Evolutionary conservation across 495 filamentous ascomycete species (phyloP), one percentile per base, ranked within the genome.

Genomic region (Jackrogersella multiformis): DNA sequence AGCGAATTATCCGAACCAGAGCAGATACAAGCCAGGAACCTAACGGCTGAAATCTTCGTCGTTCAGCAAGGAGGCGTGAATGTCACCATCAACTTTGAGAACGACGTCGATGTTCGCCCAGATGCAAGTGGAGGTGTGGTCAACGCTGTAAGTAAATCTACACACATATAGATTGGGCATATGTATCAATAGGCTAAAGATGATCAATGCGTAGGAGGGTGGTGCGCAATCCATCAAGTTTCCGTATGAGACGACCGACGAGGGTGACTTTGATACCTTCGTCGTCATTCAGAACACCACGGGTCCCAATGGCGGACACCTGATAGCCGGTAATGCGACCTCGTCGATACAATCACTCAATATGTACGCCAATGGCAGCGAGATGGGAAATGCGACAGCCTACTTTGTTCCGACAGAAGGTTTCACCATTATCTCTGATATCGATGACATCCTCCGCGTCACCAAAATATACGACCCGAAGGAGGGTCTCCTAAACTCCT

Each of bases 401-500:
- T 93, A 91, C 74, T 86, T 94, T 1, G 88, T 93, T 1, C 89
- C 90, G 1, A 74, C 85, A 0, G 78, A 78, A 5, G 91, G 89
- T 23, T 68, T 91, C 15, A 92, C 90, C 8, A 81, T 92, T 46
- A 79, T 92, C 56, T 89, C 86, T 26, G 90, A 94, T 68, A 90
- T 93, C 64, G 90, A 93, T 59, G 91, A 93, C 74, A 91, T 92
- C 65, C 85, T 94, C 0, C 88, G 91, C 24, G 77, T 92, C n/a
- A 93, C 91, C 46, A 90, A 92, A 76, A 93, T 94, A 77, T 93
- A 92, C 75, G 72, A 88, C 36, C 91, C 90, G 0, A 80, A 84
- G 58, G 78, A 92, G 72, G 90, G 91, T 15, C 78, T 94, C 0
- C 79, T 92, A 13, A 94, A 94, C 75, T 88, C 89, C 4, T 93